Evolutionary conservation across 2,329 filamentous ascomycete genomes (phyloP).

Genomic region (Ascochyta lentis): DNA sequence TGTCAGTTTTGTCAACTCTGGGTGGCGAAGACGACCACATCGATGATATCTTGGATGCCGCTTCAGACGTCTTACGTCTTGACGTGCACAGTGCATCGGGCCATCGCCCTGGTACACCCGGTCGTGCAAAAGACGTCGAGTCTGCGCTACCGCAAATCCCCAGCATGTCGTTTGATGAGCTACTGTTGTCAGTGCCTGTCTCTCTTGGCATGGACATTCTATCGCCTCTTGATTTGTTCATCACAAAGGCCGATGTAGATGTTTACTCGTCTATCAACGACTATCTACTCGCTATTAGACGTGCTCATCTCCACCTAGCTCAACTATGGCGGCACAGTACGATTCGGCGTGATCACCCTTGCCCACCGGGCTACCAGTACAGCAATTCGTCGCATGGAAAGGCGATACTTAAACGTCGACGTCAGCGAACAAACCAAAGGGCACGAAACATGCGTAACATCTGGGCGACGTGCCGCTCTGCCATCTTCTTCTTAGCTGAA

Average conservation of each 20-base stretch:
- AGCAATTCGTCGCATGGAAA: constrained; percentile 68
- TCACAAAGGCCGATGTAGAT: constrained; percentile 76
- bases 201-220: constrained; percentile 74
- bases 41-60: constrained; percentile 80
- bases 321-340: constrained; percentile 86
- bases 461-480: constrained; percentile 89
- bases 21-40: constrained; percentile 77
- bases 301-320: constrained; percentile 83
- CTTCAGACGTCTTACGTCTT: constrained; percentile 76
- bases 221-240: constrained; percentile 85
- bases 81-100: constrained; percentile 60
- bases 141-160: constrained; percentile 47
- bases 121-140: constrained; percentile 44
- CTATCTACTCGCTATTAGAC: constrained; percentile 83
- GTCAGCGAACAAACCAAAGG: constrained; percentile 69
- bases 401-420: constrained; percentile 65
- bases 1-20: constrained; percentile 78
- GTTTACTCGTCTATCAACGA: constrained; percentile 85
- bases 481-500: constrained; percentile 88
- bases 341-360: constrained; percentile 77
- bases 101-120: constrained; percentile 50
- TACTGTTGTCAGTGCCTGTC: constrained; percentile 80
- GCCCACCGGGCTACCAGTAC: constrained; percentile 69
- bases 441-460: constrained; percentile 75
- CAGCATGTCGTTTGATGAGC: constrained; percentile 71